Base-by-base conservation (phyloP, 331 rosid genomes). In the Acacia pycnantha region DNA sequence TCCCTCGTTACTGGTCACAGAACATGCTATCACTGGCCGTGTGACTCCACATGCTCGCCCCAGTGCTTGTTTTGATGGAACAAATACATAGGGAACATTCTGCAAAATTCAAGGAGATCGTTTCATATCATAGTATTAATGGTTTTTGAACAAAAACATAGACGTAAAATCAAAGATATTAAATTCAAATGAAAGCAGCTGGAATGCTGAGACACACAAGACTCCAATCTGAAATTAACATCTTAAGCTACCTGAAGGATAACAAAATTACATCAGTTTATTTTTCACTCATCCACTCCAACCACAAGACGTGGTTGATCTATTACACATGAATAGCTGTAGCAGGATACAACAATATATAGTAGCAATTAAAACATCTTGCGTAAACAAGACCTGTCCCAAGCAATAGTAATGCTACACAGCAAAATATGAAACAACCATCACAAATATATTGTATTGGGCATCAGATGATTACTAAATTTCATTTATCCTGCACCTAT, bases 11-110 rank as follows among this genome's bases (percentile, higher is more conserved):
- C 92, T 83, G 19, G 97, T 91, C 79, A 94, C 97, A 53, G 98
- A 94, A 80, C 94, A 89, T 6, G 98, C 95, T 69, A 94, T 94
- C 74, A 94, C 97, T 11, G 98, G 93, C 73, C 97, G 82, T 6
- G 98, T 91, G 33, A 94, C 98, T 7, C 98, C 97, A 43, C 98
- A 92, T 10, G 97, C 98, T 58, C 98, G 90, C 15, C 95, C 98
- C 70, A 94, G 97, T 40, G 97, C 98, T 89, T 94, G 97, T 77
- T 94, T 94, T 2, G 98, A 94, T 10, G 95, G 92, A 62, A 94
- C 93, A 2, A 94, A 94, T 4, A 94, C 92, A 11, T 92, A 94
- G 11, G 95, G 97, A 41, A 94, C 98, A 88, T 94, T 94, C 98
- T 94, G 62, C 53, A 59, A 83, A 82, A 77, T 62, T 81, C 21